Evolutionary conservation across 2,329 filamentous ascomycete genomes (phyloP).

Genomic region (Verticillium albo-atrum): DNA sequence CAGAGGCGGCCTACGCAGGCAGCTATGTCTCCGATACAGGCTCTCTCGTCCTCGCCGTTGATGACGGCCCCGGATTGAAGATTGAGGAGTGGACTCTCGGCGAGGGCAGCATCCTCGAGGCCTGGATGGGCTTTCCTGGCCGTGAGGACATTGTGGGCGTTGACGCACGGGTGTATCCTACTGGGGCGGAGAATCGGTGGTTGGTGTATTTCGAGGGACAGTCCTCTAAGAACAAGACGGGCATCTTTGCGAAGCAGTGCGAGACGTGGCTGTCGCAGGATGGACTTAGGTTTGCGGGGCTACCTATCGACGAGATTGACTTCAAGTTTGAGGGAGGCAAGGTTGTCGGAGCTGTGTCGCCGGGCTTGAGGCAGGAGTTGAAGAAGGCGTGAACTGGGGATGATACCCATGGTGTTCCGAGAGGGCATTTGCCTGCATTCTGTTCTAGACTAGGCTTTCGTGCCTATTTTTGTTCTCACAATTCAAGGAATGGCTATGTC

Average conservation of each 20-base stretch:
- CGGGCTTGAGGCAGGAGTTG: background rate
- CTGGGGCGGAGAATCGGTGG: background rate
- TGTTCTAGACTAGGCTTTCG: background rate
- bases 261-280: background rate
- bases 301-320: conserved; percentile 1
- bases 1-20: conserved; percentile 25
- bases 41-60: conserved; percentile 24
- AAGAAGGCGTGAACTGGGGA: background rate
- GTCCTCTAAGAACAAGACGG: background rate
- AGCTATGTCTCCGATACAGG: conserved; percentile 30
- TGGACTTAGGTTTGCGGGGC: background rate
- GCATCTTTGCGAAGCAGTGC: background rate
- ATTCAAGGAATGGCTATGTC: background rate
- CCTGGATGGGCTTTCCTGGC: background rate
- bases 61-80: conserved; percentile 33
- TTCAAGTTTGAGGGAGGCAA: background rate
- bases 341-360: background rate
- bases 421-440: background rate
- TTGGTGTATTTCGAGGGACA: background rate
- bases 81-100: conserved; percentile 34
- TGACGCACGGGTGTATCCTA: background rate
- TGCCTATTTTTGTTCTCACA: too few species aligned
- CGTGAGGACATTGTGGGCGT: background rate
- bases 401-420: background rate
- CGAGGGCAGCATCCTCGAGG: conserved; percentile 9